phyloP scores from a whole-genome alignment of 164 flowering plant genomes.

The Stephania yunnanensis region DNA sequence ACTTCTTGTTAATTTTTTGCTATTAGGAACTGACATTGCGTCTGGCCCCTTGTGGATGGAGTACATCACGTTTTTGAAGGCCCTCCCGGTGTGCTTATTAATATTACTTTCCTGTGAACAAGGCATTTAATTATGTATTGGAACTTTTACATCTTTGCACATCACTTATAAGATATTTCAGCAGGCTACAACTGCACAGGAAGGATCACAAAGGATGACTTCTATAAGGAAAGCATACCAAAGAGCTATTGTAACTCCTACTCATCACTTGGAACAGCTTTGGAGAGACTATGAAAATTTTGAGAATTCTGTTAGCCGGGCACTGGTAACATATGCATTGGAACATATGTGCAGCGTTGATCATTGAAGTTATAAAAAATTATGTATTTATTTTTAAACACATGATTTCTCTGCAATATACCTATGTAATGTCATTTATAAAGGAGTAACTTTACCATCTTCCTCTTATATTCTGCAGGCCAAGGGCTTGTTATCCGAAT shows the following conservation, averaged over 20 bases:
- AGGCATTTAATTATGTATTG: not conserved
- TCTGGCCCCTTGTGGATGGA: too few relatives aligned
- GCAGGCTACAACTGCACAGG: conserved; percentile 59
- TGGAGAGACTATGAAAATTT: too few relatives aligned
- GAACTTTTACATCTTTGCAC: not conserved
- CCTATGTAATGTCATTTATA: too few relatives aligned
- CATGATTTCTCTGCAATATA: not conserved
- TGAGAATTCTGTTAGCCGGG: too few relatives aligned
- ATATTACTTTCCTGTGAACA: not conserved
- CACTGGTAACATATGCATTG: too few relatives aligned
- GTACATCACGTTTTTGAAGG: conserved; percentile 75
- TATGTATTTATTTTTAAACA: too few relatives aligned
- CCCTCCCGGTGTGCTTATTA: conserved; percentile 57
- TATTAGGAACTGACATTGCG: conserved; percentile 82
- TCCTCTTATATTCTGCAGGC: too few relatives aligned
- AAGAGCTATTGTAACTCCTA: conserved; percentile 86
- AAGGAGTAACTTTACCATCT: too few relatives aligned
- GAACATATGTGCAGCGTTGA: too few relatives aligned
- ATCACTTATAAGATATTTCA: conserved; percentile 14
- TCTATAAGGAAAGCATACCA: conserved; percentile 81
- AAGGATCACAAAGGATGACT: too few relatives aligned
- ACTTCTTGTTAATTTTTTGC: conserved; percentile 11
- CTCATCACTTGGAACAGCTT: conserved; percentile 93
- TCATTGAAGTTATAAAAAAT: too few relatives aligned
- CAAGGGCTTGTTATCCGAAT: too few relatives aligned